phyloP scores from a whole-genome alignment of 1,139 yeast species.

The Meyerozyma athensensis region DNA sequence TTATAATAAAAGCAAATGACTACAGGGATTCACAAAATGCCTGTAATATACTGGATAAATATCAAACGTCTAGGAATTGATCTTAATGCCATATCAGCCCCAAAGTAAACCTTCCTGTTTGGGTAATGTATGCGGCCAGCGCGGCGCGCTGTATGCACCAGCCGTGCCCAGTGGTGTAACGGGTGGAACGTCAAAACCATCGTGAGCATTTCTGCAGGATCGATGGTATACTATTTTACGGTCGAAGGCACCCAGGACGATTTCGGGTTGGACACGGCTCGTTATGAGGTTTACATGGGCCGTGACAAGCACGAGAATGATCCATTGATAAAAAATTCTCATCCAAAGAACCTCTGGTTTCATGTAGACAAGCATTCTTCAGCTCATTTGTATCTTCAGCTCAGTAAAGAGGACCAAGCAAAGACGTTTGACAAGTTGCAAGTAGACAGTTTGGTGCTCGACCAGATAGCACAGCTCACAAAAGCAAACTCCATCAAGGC shows the following conservation, averaged over 20 bases:
- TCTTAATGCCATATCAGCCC: not conserved
- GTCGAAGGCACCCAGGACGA: constrained; percentile 29
- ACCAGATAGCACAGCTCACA: constrained; percentile 69
- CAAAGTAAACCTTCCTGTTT: not conserved
- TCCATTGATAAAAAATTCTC: constrained; percentile 63
- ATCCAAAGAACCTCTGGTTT: constrained; percentile 73
- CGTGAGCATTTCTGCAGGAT: no score
- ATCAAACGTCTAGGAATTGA: no score
- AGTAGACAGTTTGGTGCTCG: constrained; percentile 49
- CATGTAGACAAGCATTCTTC: constrained; percentile 79
- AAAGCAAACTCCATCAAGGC: constrained; percentile 81
- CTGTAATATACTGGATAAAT: no score
- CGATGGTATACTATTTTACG: constrained; percentile 60
- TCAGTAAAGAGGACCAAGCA: constrained; percentile 42
- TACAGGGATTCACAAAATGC: no score
- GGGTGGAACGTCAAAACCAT: no score
- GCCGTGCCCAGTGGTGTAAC: no score
- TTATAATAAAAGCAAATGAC: not conserved
- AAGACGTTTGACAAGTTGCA: constrained; percentile 28
- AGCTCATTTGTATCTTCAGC: constrained; percentile 74
- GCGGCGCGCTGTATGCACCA: constrained; percentile 1
- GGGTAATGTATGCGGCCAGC: not conserved
- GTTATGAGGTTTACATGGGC: constrained; percentile 57
- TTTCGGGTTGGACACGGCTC: constrained; percentile 24
- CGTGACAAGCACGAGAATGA: constrained; percentile 76